phyloP scores from a whole-genome alignment of 306 rosid species.

The Sechiopsis laciniata region DNA sequence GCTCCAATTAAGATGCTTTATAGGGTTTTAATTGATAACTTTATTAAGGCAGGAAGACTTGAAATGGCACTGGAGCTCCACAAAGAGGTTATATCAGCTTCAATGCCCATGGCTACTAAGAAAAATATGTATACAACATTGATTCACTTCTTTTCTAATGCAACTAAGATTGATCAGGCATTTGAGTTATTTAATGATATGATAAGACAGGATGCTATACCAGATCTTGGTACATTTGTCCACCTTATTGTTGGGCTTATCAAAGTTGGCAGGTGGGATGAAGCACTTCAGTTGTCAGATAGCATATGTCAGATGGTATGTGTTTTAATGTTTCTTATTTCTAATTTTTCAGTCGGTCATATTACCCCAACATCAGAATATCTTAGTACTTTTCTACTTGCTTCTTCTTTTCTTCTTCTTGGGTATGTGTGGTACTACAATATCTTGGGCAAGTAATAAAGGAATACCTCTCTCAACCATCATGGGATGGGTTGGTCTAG shows the following conservation, averaged over 20 bases:
- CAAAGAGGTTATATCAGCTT: slow-evolving; percentile 63
- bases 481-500: too few species aligned
- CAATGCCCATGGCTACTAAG: slow-evolving; percentile 34
- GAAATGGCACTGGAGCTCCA: slow-evolving; percentile 56
- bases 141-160: slow-evolving; percentile 54
- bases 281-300: slow-evolving; percentile 65
- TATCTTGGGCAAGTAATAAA: neutral
- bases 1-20: slow-evolving; percentile 49
- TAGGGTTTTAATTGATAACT: slow-evolving; percentile 59
- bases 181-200: slow-evolving; percentile 53
- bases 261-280: slow-evolving; percentile 59
- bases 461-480: neutral
- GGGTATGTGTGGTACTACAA: neutral
- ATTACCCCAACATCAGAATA: neutral
- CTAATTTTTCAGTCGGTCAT: neutral
- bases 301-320: slow-evolving; percentile 79
- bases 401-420: neutral
- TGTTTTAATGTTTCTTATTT: slow-evolving; percentile 26
- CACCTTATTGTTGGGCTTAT: slow-evolving; percentile 65
- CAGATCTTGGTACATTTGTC: slow-evolving; percentile 61
- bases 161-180: slow-evolving; percentile 60
- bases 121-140: slow-evolving; percentile 49
- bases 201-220: slow-evolving; percentile 49
- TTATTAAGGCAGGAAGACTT: slow-evolving; percentile 67
- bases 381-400: neutral